Evolutionary conservation across 306 rosid species (phyloP), one percentile per base, ranked within the genome.

Genomic region (Pachyrhizus erosus): DNA sequence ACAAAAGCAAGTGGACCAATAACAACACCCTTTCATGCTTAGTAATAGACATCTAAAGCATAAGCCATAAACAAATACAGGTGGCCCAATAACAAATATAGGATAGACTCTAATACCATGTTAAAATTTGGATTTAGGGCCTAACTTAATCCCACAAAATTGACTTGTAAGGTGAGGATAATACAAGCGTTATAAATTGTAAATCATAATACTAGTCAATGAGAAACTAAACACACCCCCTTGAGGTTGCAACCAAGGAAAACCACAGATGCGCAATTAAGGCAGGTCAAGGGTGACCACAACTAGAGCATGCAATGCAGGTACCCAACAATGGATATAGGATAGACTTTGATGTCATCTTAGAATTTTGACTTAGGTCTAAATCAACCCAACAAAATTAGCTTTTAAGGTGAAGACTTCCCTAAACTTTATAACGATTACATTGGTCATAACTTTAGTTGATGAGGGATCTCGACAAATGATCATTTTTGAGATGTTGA

Each of bases 401-500:
- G 5, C 3, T 14, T 13, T 7, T 27, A 27, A 14, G 17, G 4
- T 61, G 39, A 27, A 10, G 2, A 23, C 7, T 23, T 0, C 5
- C 31, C 65, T 57, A 57, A 57, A 23, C 65, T 23, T 23, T 11
- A 57, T 4, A 57, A 21, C 17, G 11, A 61, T 20, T 26, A 61
- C 18, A 60, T 24, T 24, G 37, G 37, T 5, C 67, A 60, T 26
- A 60, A 60, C 18, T 60, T 20, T 3, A 11, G 67, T 24, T 4
- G 2, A 26, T 6, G 2, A 60, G 37, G 57, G 2, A 26, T 58
- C 66, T 58, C 34, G 24, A 58, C 34, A 24, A 34, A 24, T 33
- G 31, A n/a, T 21, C n/a, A 45, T 8, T 46, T 80, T 39, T 78
- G 1, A 78, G 48, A 67, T 20, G 79, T 33, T 27, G 83, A 79